phyloP scores from a whole-genome alignment of 2,329 filamentous ascomycete genomes.

The Trichoderma arundinaceum region DNA sequence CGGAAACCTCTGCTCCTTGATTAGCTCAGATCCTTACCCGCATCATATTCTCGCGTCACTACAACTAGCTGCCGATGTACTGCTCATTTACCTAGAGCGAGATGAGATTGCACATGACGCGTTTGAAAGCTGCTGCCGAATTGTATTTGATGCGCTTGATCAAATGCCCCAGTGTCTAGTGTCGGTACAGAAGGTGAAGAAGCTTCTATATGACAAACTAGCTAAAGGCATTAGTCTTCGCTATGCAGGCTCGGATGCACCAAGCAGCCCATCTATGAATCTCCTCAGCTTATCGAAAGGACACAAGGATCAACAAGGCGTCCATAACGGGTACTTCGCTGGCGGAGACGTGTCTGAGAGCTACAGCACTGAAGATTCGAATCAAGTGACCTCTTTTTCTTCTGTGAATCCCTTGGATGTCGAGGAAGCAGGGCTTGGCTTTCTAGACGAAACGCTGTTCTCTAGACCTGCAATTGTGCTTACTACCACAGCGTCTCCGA shows the following conservation, averaged over 20 bases:
- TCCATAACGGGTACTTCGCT: background rate
- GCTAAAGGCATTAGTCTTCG: background rate
- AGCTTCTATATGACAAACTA: background rate
- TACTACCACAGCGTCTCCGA: background rate
- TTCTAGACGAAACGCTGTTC: background rate
- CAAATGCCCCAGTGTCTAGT: background rate
- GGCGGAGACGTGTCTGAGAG: background rate
- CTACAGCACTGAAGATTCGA: background rate
- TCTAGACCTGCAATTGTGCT: background rate
- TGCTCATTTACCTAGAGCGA: background rate
- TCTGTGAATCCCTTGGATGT: background rate
- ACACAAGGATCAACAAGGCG: background rate
- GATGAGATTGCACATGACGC: constrained; percentile 17
- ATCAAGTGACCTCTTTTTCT: background rate
- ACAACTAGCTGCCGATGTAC: background rate
- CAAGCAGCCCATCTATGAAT: too few relatives aligned
- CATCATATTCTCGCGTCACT: constrained; percentile 20
- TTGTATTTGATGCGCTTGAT: constrained; percentile 6
- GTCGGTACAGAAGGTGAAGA: constrained; percentile 17
- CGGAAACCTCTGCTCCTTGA: background rate
- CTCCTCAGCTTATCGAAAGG: background rate
- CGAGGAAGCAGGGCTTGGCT: background rate
- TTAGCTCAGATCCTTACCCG: constrained; percentile 17
- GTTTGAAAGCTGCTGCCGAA: constrained; percentile 4
- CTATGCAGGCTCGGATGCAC: background rate